Conservation (phyloP, 2,329 filamentous ascomycete genomes). For the Xylaria arbuscula region DNA sequence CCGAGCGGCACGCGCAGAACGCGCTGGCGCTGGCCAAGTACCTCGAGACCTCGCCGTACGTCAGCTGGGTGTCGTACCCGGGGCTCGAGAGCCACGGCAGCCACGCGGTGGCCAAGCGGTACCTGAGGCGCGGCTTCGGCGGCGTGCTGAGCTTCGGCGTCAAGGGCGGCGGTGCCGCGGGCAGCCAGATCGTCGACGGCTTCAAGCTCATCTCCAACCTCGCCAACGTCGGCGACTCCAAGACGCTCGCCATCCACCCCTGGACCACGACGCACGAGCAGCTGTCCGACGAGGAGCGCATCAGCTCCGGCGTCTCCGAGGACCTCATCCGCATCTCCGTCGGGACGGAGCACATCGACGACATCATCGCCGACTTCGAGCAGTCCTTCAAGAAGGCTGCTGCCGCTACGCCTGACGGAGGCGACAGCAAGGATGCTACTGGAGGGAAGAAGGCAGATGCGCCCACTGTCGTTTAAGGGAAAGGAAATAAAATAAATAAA, state of each 20-base stretch:
- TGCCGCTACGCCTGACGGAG: conserved; percentile 53
- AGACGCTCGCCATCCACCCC: conserved; percentile 94
- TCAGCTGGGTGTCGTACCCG: conserved; percentile 94
- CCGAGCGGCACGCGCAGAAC: conserved; percentile 88
- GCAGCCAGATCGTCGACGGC: conserved; percentile 88
- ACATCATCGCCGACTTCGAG: conserved; percentile 95
- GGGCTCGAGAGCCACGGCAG: conserved; percentile 85
- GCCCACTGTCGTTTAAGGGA: conserved; percentile 51
- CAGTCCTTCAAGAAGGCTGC: conserved; percentile 79
- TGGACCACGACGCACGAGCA: conserved; percentile 97
- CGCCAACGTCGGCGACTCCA: conserved; percentile 95
- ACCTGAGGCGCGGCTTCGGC: conserved; percentile 84
- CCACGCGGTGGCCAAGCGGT: conserved; percentile 85
- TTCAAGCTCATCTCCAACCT: conserved; percentile 97
- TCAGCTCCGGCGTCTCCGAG: conserved; percentile 84
- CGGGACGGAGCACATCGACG: conserved; percentile 95
- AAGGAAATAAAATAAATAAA: conserved; percentile 8
- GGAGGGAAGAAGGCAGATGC: conserved; percentile 52
- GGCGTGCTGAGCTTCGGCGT: conserved; percentile 94
- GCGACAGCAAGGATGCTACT: conserved; percentile 44
- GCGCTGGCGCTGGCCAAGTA: conserved; percentile 82
- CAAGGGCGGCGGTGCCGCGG: conserved; percentile 85
- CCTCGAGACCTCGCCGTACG: conserved; percentile 84
- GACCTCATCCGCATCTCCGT: conserved; percentile 96
- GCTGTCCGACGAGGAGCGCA: conserved; percentile 80